Evolutionary conservation across 148 eudicot species (phyloP).

Genomic region (Camellia japonica): DNA sequence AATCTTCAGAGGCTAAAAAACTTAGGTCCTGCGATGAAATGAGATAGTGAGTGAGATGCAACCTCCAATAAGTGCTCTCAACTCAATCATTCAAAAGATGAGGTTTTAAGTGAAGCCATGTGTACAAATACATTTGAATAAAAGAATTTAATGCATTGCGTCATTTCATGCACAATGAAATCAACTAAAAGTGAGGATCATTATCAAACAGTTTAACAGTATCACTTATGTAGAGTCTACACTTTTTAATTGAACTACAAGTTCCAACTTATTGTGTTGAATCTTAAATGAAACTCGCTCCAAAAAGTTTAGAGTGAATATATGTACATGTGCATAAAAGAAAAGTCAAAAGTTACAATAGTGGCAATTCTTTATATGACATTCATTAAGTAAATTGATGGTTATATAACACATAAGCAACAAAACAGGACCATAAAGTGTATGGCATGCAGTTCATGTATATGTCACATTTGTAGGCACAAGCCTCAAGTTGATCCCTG

Average conservation of each 20-base stretch:
- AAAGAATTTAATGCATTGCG: neutral
- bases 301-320: neutral
- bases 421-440: neutral
- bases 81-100: neutral
- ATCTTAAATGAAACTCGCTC: neutral
- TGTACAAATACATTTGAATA: neutral
- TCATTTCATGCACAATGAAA: neutral
- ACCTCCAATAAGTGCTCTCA: neutral
- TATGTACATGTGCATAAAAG: neutral
- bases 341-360: neutral
- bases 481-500: neutral
- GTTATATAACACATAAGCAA: neutral
- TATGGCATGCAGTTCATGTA: neutral
- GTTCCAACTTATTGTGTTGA: neutral
- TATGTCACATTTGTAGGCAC: neutral
- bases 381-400: neutral
- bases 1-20: slow-evolving; percentile 58
- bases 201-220: neutral
- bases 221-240: neutral
- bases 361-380: neutral
- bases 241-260: neutral
- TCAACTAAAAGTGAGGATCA: neutral
- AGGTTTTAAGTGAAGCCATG: neutral
- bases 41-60: neutral
- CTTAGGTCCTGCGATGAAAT: slow-evolving; percentile 50